phyloP scores from a whole-genome alignment of 768 basidiomycete genomes.

The Lactifluus echinatus region DNA sequence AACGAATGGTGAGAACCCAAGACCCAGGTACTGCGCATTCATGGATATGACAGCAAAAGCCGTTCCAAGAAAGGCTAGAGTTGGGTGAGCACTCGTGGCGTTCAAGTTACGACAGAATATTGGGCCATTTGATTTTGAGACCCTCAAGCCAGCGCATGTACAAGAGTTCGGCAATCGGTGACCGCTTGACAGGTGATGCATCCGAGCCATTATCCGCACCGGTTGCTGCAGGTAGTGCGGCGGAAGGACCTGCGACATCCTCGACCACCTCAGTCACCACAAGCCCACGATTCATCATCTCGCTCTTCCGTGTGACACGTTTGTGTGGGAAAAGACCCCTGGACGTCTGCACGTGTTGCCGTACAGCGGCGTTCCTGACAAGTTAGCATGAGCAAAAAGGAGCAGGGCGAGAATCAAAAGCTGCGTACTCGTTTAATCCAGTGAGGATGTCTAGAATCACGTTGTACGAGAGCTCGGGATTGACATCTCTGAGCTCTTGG shows the following conservation, averaged over 20 bases:
- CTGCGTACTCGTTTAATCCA: slow-evolving; percentile 82
- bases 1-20: neutral
- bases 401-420: neutral
- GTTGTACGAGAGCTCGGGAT: slow-evolving; percentile 80
- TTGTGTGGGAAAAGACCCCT: slow-evolving; percentile 74
- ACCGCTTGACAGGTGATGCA: slow-evolving; percentile 42
- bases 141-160: slow-evolving; percentile 97
- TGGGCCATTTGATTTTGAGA: slow-evolving; percentile 84
- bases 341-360: slow-evolving; percentile 77
- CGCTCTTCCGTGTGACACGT: slow-evolving; percentile 68
- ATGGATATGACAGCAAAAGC: neutral
- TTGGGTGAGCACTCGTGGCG: neutral
- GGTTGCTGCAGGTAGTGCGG: slow-evolving; percentile 32
- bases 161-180: slow-evolving; percentile 91
- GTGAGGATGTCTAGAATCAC: slow-evolving; percentile 83
- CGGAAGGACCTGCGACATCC: slow-evolving; percentile 25
- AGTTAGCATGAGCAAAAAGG: neutral
- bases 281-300: slow-evolving; percentile 78
- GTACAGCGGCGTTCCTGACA: slow-evolving; percentile 63
- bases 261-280: slow-evolving; percentile 81
- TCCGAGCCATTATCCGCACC: slow-evolving; percentile 22
- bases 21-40: no score
- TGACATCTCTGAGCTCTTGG: slow-evolving; percentile 70
- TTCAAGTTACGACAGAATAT: slow-evolving; percentile 39
- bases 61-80: neutral